These are phyloP conservation scores for Pseudonectria buxi DNA, from an alignment of 2,329 filamentous ascomycete species.

Conservation along the genomic window DNA sequence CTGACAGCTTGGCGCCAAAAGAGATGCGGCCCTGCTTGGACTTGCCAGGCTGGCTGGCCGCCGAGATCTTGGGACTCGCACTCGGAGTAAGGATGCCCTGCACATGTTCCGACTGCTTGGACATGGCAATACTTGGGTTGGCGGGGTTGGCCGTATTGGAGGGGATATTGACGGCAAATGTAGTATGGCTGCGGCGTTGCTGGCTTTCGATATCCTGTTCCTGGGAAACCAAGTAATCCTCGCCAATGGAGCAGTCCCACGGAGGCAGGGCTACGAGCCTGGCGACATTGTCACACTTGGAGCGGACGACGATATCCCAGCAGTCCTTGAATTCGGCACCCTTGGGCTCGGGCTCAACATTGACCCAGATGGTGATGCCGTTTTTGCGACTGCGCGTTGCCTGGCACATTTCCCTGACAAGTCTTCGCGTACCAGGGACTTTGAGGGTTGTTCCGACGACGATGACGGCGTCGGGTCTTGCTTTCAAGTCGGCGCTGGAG, in stretches of 20 bases:
- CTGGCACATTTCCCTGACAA: conserved; percentile 85
- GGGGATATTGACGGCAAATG: conserved; percentile 25
- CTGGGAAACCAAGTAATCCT: conserved; percentile 41
- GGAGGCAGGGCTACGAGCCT: conserved; percentile 57
- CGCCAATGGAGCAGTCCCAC: conserved; percentile 49
- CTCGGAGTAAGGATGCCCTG: conserved; percentile 52
- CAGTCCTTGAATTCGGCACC: conserved; percentile 83
- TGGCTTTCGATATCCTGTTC: conserved; percentile 36
- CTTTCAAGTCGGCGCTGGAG: conserved; percentile 75
- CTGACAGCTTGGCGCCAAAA: conserved; percentile 28
- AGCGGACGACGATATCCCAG: conserved; percentile 86
- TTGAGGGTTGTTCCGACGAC: conserved; percentile 95
- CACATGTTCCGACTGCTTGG: conserved; percentile 35
- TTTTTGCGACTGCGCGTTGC: conserved; percentile 76
- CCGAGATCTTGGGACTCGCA: conserved; percentile 46
- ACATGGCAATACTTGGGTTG: conserved; percentile 24
- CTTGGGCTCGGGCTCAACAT: conserved; percentile 76
- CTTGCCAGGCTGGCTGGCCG: conserved; percentile 33
- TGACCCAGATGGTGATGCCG: conserved; percentile 90
- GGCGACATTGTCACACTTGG: conserved; percentile 83
- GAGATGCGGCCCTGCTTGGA: conserved; percentile 47
- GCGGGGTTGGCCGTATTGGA: conserved; percentile 14
- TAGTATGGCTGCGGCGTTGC: conserved; percentile 32
- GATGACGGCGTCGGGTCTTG: conserved; percentile 82
- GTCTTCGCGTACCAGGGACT: conserved; percentile 82